These are phyloP conservation scores for Trichoderma atroviride DNA, from an alignment of 2,329 filamentous ascomycete species.

Conservation along the genomic window DNA sequence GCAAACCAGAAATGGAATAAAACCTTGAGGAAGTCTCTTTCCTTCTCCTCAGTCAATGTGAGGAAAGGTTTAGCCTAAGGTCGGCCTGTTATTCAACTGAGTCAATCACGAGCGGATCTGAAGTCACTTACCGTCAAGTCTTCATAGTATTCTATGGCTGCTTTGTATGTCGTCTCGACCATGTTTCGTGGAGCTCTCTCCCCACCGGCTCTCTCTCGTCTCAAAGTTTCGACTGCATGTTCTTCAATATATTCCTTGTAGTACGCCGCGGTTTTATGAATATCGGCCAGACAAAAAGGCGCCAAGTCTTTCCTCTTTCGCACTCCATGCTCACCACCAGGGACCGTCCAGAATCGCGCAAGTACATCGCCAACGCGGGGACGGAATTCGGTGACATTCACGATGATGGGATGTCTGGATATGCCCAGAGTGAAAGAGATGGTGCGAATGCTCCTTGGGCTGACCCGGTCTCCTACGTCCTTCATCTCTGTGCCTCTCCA, in stretches of 20 bases:
- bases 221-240: constrained; percentile 35
- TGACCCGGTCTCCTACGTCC: constrained; percentile 44
- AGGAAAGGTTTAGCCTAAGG: neutral
- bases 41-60: constrained; percentile 35
- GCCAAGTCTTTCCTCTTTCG: constrained; percentile 40
- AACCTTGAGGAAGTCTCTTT: constrained; percentile 42
- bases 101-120: neutral
- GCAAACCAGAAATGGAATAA: constrained; percentile 52
- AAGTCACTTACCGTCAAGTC: constrained; percentile 32
- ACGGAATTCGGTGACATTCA: constrained; percentile 48
- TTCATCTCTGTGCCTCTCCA: constrained; percentile 47
- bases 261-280: constrained; percentile 39
- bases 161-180: constrained; percentile 33
- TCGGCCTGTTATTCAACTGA: neutral
- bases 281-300: constrained; percentile 46
- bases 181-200: constrained; percentile 13
- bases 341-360: constrained; percentile 44
- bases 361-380: constrained; percentile 44
- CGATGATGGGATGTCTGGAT: constrained; percentile 40
- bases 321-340: constrained; percentile 31
- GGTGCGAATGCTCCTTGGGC: constrained; percentile 31
- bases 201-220: constrained; percentile 30
- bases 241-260: constrained; percentile 44
- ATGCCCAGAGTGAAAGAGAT: constrained; percentile 47
- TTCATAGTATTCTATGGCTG: constrained; percentile 31